phyloP scores from a whole-genome alignment of 2,329 filamentous ascomycete species.

The Epichloe hybrida region DNA sequence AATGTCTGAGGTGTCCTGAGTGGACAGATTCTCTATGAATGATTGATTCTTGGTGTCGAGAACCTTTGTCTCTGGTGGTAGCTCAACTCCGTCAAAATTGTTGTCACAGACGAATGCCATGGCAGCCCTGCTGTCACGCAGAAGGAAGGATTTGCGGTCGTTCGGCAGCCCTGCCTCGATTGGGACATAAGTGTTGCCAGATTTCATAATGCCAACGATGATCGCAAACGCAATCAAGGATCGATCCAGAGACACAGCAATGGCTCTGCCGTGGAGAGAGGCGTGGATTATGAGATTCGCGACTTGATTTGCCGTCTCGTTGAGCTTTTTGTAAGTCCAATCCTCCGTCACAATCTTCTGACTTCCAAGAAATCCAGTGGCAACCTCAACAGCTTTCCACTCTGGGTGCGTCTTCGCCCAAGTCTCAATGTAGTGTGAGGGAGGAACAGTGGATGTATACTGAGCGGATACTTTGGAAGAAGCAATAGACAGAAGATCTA shows the following conservation, averaged over 20 bases:
- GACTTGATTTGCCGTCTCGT: neutral
- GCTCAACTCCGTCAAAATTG: neutral
- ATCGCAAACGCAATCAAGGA: neutral
- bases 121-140: neutral
- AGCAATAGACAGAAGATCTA: neutral
- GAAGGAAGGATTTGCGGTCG: neutral
- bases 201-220: neutral
- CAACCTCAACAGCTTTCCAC: slow-evolving; percentile 41
- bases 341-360: slow-evolving; percentile 14
- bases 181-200: neutral
- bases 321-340: neutral
- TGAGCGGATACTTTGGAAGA: neutral
- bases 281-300: neutral
- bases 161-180: neutral
- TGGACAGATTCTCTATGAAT: neutral
- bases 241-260: neutral
- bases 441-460: neutral
- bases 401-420: slow-evolving; percentile 25
- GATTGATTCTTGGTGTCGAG: neutral
- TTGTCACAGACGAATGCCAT: neutral
- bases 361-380: slow-evolving; percentile 6
- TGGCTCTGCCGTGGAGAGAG: neutral
- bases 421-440: neutral
- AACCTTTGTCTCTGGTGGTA: neutral
- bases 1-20: neutral